A percentile compares a stretch with the other conserved stretches of the same genome.
These are phyloP conservation scores for Withania somnifera DNA, from an alignment of 305 asterid genomes.

Conservation along the genomic window DNA sequence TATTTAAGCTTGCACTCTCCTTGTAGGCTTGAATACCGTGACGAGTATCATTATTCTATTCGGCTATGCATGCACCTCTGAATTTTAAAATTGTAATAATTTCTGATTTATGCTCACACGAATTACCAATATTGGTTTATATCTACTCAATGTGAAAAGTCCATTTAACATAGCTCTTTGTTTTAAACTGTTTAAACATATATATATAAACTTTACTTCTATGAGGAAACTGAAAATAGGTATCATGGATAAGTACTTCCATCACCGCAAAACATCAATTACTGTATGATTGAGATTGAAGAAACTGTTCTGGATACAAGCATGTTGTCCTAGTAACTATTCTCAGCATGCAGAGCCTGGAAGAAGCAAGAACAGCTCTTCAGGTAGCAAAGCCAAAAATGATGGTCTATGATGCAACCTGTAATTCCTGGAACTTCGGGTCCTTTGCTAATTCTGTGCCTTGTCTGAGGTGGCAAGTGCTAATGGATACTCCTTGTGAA, in stretches of 20 bases:
- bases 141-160: neutral
- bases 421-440: slow-evolving; percentile 54
- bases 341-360: slow-evolving; percentile 47
- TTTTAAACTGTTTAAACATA: neutral
- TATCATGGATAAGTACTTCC: neutral
- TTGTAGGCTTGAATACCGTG: too few species aligned
- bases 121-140: neutral
- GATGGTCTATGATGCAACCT: slow-evolving; percentile 51
- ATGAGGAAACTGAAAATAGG: neutral
- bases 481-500: slow-evolving; percentile 24
- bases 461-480: slow-evolving; percentile 58
- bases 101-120: neutral
- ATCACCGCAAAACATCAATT: neutral
- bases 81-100: neutral
- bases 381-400: slow-evolving; percentile 53
- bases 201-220: neutral
- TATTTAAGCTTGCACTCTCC: too few species aligned
- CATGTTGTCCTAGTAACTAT: neutral
- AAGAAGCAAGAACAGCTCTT: slow-evolving; percentile 74
- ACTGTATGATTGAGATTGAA: neutral
- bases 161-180: neutral
- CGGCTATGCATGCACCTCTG: neutral
- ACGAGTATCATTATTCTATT: neutral
- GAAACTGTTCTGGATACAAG: neutral
- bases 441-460: slow-evolving; percentile 35